phyloP scores from a whole-genome alignment of 2,329 filamentous ascomycete species.

The Cercospora zeina region DNA sequence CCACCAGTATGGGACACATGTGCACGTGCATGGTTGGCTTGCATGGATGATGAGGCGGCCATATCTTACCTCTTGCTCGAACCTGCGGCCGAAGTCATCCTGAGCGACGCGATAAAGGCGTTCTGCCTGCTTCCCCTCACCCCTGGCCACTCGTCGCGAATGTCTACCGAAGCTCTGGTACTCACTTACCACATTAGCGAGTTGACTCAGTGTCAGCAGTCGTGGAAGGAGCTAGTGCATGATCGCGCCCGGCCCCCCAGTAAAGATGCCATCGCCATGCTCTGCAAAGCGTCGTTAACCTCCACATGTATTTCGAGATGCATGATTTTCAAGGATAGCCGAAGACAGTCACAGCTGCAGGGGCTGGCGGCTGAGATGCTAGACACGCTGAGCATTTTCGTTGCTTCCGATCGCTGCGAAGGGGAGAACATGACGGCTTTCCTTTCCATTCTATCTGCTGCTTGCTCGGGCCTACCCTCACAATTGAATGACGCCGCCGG shows the following conservation, averaged over 20 bases:
- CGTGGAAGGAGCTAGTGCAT: slow-evolving; percentile 23
- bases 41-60: slow-evolving; percentile 45
- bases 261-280: slow-evolving; percentile 29
- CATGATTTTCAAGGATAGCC: slow-evolving; percentile 33
- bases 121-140: background rate
- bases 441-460: slow-evolving; percentile 41
- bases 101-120: slow-evolving; percentile 11
- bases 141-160: background rate
- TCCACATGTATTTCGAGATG: slow-evolving; percentile 37
- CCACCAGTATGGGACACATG: slow-evolving; percentile 46
- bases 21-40: slow-evolving; percentile 49
- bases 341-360: slow-evolving; percentile 35
- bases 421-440: slow-evolving; percentile 49
- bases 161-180: slow-evolving; percentile 27
- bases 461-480: slow-evolving; percentile 23
- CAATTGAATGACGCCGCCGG: background rate
- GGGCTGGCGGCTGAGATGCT: slow-evolving; percentile 33
- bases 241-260: slow-evolving; percentile 12
- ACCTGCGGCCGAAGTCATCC: slow-evolving; percentile 5
- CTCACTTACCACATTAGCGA: slow-evolving; percentile 32
- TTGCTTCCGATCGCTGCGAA: slow-evolving; percentile 44
- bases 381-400: slow-evolving; percentile 39
- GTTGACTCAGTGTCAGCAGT: slow-evolving; percentile 21
- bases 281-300: slow-evolving; percentile 30
- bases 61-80: slow-evolving; percentile 54